Conservation (phyloP, 1,284 basidiomycete species). For the Irpex rosettiformis region DNA sequence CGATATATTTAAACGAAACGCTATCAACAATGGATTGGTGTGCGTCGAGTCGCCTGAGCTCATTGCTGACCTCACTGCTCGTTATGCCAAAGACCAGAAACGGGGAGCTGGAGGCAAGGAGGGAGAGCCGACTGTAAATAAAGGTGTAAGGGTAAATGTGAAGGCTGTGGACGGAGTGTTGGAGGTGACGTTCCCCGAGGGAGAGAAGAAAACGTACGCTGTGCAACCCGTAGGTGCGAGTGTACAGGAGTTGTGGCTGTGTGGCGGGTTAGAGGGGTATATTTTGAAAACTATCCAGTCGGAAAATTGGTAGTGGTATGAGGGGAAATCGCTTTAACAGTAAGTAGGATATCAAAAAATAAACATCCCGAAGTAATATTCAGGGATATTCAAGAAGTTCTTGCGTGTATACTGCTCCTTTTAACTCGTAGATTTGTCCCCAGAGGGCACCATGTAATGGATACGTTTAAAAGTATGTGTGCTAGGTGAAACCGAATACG, state of each 20-base stretch:
- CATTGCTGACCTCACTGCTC: constrained; percentile 77
- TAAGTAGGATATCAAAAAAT: too few relatives aligned
- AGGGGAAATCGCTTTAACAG: neutral
- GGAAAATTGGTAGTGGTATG: constrained; percentile 11
- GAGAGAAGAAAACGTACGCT: constrained; percentile 54
- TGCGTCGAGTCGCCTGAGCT: constrained; percentile 92
- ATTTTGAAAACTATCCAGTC: constrained; percentile 67
- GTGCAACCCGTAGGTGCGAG: constrained; percentile 81
- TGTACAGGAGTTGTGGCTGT: constrained; percentile 91
- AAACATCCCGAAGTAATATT: neutral
- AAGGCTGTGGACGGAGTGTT: constrained; percentile 70
- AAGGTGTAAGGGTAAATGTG: constrained; percentile 64
- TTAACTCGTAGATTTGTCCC: too few relatives aligned
- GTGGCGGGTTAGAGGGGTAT: constrained; percentile 77
- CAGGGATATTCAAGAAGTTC: too few relatives aligned
- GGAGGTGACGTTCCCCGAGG: constrained; percentile 42
- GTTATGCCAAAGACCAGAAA: constrained; percentile 70
- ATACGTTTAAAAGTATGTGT: too few relatives aligned
- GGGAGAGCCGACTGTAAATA: constrained; percentile 80
- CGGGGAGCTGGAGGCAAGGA: constrained; percentile 74
- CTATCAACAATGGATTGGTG: constrained; percentile 98
- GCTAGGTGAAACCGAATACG: too few relatives aligned
- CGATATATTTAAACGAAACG: constrained; percentile 99
- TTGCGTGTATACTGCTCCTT: too few relatives aligned
- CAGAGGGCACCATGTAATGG: too few relatives aligned